Percentiles rank a stretch among this genome's conserved stretches.
Evolutionary conservation across 2,329 filamentous ascomycete genomes (phyloP).

Genomic region (Lomentospora prolificans): DNA sequence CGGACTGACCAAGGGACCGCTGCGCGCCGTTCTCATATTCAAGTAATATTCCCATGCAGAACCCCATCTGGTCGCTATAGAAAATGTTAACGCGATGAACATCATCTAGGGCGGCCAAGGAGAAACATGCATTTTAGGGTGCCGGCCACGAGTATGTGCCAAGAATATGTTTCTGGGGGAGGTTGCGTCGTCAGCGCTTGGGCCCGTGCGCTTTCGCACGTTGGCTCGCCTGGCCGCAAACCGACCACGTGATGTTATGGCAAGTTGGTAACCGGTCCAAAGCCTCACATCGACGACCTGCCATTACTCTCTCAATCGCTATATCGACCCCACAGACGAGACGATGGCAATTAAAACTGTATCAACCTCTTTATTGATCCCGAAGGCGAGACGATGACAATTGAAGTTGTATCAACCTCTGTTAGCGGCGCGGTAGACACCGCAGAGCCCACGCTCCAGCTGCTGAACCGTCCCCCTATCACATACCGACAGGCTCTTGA

Average conservation of each 20-base stretch:
- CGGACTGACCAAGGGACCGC: conserved; percentile 13
- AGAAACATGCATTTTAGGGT: conserved; percentile 11
- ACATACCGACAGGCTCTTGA: background rate
- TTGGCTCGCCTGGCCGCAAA: too few species aligned
- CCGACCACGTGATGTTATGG: too few species aligned
- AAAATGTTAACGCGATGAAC: conserved; percentile 10
- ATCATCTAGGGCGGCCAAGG: conserved; percentile 8
- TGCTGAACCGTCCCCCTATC: background rate
- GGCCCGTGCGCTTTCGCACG: too few species aligned
- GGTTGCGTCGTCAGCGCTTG: too few species aligned
- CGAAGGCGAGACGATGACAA: background rate
- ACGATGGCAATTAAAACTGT: too few species aligned
- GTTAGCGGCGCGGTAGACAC: too few species aligned
- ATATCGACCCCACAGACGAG: background rate
- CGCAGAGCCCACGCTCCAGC: background rate
- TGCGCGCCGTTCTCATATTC: conserved; percentile 12
- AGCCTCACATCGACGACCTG: too few species aligned
- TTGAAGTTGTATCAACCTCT: too few species aligned
- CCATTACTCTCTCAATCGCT: background rate
- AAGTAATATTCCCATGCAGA: conserved; percentile 13
- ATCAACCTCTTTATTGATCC: too few species aligned
- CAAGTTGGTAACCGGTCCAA: too few species aligned
- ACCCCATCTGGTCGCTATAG: background rate
- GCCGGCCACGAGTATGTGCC: too few species aligned
- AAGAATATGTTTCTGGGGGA: too few species aligned